Evolutionary conservation across 495 filamentous ascomycete species (phyloP), one percentile per base, ranked within the genome.

Genomic region (Penicillium silybi): DNA sequence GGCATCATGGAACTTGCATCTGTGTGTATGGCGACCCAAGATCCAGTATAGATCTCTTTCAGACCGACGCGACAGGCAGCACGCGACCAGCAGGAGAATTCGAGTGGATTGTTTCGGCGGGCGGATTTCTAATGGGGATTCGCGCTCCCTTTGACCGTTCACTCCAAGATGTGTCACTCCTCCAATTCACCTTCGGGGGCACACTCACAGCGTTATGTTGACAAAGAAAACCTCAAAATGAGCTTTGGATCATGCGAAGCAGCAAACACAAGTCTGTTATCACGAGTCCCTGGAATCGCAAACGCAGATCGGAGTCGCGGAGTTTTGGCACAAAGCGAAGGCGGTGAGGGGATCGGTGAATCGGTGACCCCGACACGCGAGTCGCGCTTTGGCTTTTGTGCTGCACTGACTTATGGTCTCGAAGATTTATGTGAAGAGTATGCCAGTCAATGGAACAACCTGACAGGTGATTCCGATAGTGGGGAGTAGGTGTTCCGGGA

Each of bases 1-100:
- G 48, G 58, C 66, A 69, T 68, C 54, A 64, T 71, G 55, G 47
- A 47, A 44, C 45, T 54, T 41, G 50, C 27, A 57, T 53, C 34
- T n/a, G 49, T 37, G 26, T n/a, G 1, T 29, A 16, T 18, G 17
- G 27, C 43, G 10, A 20, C 9, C 22, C 16, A 23, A 19, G 7
- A 19, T 55, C n/a, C 11, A 11, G 7, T 2, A 27, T 4, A 26
- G 8, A 35, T 17, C 6, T 19, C n/a, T 18, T 23, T 23, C 1
- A 22, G n/a, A 25, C 42, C 35, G 46, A 35, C 25, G 45, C 46
- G 50, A 52, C 48, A 10, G 27, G 32, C 7, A 32, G 32, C 20
- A 29, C 40, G 23, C 34, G 15, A n/a, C 18, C 26, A 25, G 37
- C 18, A 10, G 40, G 46, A 11, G 16, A 22, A 13, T 41, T 20